Evolutionary conservation across 1,284 basidiomycete genomes (phyloP), one percentile per base, ranked within the genome.

Genomic region (Ganoderma leucocontextum): DNA sequence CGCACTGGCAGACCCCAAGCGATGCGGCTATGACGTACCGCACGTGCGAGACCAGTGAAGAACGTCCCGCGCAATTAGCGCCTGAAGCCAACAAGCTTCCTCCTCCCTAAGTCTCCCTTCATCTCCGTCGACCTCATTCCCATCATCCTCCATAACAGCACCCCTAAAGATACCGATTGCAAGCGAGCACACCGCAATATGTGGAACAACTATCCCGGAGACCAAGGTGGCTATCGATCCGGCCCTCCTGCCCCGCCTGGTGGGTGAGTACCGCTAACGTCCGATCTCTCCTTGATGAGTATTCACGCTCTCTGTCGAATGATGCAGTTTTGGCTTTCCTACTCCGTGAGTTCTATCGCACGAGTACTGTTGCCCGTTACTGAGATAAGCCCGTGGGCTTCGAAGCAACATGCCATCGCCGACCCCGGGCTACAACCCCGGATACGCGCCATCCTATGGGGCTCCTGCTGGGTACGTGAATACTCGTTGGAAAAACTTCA

Each of bases 191-290:
- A 17, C n/a, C 7, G 25, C 4, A 52, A 12, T n/a, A 73, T 73
- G 71, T 73, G 71, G 71, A 70, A 63, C 61, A 67, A 63, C 47
- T 72, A 71, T 63, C 69, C 69, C 1, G 67, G 70, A 25, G 67
- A 74, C 44, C 68, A 68, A 29, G 62, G 71, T 7, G 78, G 79
- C 6, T 82, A 81, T 66, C 79, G 73, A 25, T 75, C 80, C 29
- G 80, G 81, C 22, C 80, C 80, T 19, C 81, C 81, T 12, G 77
- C 77, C 55, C 69, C 76, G 36, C 68, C 44, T 62, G 67, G 65
- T 73, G 41, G 66, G 71, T 73, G 3, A 22, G 29, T 47, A 25
- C 47, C n/a, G 2, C 41, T 7, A 8, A 13, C 6, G 15, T 47
- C 29, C 57, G 36, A 62, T 58, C 38, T 36, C n/a, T 52, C 35